phyloP scores from a whole-genome alignment of 371 early-diverging fungal species.

The Haplosporangium sp. region DNA sequence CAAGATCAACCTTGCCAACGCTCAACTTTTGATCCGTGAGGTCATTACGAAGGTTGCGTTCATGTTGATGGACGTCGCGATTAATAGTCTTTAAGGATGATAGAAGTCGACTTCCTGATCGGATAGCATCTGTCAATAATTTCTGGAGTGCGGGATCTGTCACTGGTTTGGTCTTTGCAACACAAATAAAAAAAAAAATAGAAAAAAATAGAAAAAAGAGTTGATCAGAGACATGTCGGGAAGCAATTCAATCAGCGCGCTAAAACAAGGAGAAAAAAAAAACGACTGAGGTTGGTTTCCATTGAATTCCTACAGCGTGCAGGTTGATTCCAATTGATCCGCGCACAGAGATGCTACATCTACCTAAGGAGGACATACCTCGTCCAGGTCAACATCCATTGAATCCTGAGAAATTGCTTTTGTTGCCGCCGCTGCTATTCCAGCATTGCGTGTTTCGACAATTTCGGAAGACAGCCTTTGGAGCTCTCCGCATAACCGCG shows the following conservation, averaged over 20 bases:
- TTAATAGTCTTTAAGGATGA: conserved; percentile 39
- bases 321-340: not conserved
- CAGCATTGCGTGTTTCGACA: conserved; percentile 16
- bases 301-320: not conserved
- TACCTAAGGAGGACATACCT: conserved; percentile 14
- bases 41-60: conserved; percentile 42
- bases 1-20: conserved; percentile 46
- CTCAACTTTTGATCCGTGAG: conserved; percentile 40
- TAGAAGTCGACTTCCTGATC: conserved; percentile 18
- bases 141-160: conserved; percentile 9
- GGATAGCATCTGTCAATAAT: conserved; percentile 4
- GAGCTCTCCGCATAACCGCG: conserved; percentile 30
- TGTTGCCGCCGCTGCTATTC: not conserved
- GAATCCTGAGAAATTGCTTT: not conserved
- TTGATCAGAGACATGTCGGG: not conserved
- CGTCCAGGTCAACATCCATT: conserved; percentile 36
- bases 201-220: not conserved
- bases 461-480: conserved; percentile 25
- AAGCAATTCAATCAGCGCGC: not conserved
- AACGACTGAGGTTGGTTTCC: not conserved
- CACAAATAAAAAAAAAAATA: not conserved
- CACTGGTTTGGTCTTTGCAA: not conserved
- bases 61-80: conserved; percentile 40
- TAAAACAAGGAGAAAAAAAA: not conserved
- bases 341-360: not conserved